A percentile compares a stretch with the other conserved stretches of the same genome.
Conservation (phyloP, 1,284 basidiomycete genomes). For the Heterobasidion irregulare region DNA sequence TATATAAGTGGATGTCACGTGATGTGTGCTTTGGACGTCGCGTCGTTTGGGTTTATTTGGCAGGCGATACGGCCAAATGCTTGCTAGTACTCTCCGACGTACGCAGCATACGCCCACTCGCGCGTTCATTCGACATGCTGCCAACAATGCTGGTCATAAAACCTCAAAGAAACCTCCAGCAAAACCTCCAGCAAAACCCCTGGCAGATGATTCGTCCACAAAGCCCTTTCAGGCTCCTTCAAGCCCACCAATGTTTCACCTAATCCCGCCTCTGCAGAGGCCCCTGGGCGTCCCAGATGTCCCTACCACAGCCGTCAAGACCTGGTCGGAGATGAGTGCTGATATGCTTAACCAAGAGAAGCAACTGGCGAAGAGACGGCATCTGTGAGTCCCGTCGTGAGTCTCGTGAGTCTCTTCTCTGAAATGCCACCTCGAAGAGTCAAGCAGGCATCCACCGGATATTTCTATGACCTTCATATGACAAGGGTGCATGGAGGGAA, state of each 20-base stretch:
- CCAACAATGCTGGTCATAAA: not conserved
- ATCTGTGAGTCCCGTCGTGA: slow-evolving; percentile 53
- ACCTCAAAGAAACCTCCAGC: too few relatives aligned
- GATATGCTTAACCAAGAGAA: slow-evolving; percentile 70
- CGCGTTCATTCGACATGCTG: not conserved
- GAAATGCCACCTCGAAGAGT: slow-evolving; percentile 39
- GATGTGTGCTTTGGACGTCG: not conserved
- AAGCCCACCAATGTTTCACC: too few relatives aligned
- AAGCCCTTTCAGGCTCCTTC: too few relatives aligned
- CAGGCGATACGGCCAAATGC: not conserved
- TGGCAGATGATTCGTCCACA: too few relatives aligned
- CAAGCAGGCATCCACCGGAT: slow-evolving; percentile 81
- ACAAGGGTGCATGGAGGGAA: slow-evolving; percentile 85
- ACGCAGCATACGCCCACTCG: not conserved
- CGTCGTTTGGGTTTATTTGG: not conserved
- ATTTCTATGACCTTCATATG: slow-evolving; percentile 86
- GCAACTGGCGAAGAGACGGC: slow-evolving; percentile 63
- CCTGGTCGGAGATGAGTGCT: slow-evolving; percentile 60
- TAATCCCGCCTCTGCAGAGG: slow-evolving; percentile 49
- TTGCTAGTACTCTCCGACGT: not conserved
- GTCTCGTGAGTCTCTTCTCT: not conserved
- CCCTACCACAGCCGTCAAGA: slow-evolving; percentile 48
- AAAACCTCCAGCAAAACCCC: too few relatives aligned
- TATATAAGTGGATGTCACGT: slow-evolving; percentile 4
- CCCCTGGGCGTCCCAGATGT: slow-evolving; percentile 68